Evolutionary conservation across 257 asterid genomes (phyloP).

Genomic region (Forsythia viridissima): DNA sequence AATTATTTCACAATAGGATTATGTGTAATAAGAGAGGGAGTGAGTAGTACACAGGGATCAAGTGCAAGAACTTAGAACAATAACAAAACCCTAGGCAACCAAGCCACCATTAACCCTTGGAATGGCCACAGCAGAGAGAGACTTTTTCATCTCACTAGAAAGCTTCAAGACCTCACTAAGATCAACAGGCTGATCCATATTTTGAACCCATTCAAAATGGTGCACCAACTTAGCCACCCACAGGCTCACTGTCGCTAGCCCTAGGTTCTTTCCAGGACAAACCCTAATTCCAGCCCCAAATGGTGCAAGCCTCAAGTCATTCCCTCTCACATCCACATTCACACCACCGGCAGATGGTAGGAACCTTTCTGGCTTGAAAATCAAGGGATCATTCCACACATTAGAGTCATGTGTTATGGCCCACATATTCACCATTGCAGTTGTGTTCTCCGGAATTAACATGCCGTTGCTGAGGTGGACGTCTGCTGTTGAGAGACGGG

Average conservation of each 20-base stretch:
- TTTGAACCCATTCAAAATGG: conserved; percentile 35
- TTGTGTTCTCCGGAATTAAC: conserved; percentile 50
- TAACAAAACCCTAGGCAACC: not conserved
- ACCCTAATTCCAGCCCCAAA: conserved; percentile 65
- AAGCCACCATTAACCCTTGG: conserved; percentile 25
- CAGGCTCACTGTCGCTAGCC: conserved; percentile 43
- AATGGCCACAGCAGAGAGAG: conserved; percentile 40
- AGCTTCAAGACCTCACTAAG: conserved; percentile 55
- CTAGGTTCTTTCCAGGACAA: conserved; percentile 59
- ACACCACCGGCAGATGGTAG: conserved; percentile 24
- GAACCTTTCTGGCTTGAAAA: conserved; percentile 48
- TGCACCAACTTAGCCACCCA: conserved; percentile 62
- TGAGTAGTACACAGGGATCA: not conserved
- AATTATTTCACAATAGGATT: not conserved
- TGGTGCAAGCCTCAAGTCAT: conserved; percentile 55
- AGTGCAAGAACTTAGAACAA: not conserved
- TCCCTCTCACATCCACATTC: conserved; percentile 45
- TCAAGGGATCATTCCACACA: conserved; percentile 37
- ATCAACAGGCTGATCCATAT: conserved; percentile 28
- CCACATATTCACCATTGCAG: conserved; percentile 70
- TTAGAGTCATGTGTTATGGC: conserved; percentile 52
- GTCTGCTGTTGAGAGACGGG: conserved; percentile 42
- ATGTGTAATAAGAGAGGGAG: not conserved
- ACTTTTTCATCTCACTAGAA: conserved; percentile 64
- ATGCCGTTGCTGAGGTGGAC: conserved; percentile 50